These are phyloP conservation scores for Cerrena zonata DNA, from an alignment of 1,284 basidiomycete genomes.

Conservation along the genomic window DNA sequence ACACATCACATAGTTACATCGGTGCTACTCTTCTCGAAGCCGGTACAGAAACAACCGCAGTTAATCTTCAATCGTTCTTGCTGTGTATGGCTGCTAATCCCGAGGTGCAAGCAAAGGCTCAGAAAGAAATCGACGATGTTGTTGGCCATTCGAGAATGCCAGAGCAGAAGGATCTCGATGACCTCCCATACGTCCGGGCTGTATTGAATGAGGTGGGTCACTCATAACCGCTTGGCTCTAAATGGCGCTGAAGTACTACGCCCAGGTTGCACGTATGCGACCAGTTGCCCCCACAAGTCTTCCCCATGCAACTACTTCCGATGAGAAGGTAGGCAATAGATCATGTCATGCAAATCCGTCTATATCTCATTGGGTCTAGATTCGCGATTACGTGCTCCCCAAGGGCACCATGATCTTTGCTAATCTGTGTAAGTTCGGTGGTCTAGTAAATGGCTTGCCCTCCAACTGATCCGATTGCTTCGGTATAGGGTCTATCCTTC, in stretches of 20 bases:
- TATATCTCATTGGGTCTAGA: no score
- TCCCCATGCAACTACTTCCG: constrained; percentile 12
- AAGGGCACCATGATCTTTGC: constrained; percentile 4
- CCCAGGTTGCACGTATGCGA: constrained; percentile 12
- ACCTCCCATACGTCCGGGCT: constrained; percentile 31
- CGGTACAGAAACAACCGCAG: constrained; percentile 24
- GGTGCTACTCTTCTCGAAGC: constrained; percentile 17
- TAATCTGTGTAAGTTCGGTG: constrained; percentile 3
- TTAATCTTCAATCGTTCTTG: constrained; percentile 24
- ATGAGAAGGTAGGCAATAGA: neutral
- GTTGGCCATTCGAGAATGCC: constrained; percentile 30
- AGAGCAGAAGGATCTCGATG: constrained; percentile 25
- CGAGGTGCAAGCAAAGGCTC: constrained; percentile 27
- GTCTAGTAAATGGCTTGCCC: neutral
- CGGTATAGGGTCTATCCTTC: constrained; percentile 1
- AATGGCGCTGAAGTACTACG: neutral
- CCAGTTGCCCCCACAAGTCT: constrained; percentile 15
- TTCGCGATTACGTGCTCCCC: constrained; percentile 3
- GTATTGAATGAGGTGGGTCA: constrained; percentile 31
- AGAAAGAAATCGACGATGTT: constrained; percentile 32
- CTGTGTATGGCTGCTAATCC: constrained; percentile 25
- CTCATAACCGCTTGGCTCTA: neutral
- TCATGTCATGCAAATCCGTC: no score
- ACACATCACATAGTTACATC: neutral
- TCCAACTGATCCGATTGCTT: no score